phyloP scores from a whole-genome alignment of 176 grass and related monocot genomes.

The Stipa capillata region DNA sequence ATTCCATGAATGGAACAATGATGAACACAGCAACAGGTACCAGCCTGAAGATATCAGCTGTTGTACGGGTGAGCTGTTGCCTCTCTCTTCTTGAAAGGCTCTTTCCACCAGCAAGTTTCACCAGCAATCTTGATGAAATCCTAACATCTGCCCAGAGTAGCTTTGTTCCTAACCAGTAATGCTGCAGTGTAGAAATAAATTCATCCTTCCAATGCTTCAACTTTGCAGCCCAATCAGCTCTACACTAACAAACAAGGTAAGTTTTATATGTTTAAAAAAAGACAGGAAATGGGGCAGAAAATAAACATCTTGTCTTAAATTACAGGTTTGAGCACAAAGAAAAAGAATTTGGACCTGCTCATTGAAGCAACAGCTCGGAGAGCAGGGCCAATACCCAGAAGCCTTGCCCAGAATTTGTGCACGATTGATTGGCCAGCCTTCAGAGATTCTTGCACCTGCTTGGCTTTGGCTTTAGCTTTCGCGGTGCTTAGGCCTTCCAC shows the following conservation, averaged over 20 bases:
- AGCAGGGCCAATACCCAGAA: slow-evolving; percentile 84
- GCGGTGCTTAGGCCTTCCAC: slow-evolving; percentile 88
- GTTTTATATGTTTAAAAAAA: slow-evolving; percentile 5
- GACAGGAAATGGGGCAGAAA: not conserved
- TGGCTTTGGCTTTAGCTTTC: slow-evolving; percentile 92
- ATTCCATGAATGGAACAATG: slow-evolving; percentile 94
- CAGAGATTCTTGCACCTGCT: slow-evolving; percentile 61
- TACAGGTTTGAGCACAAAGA: slow-evolving; percentile 8
- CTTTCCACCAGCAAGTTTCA: slow-evolving; percentile 75
- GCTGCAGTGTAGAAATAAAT: slow-evolving; percentile 59
- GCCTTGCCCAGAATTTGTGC: slow-evolving; percentile 65
- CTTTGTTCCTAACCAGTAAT: slow-evolving; percentile 81
- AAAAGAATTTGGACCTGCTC: slow-evolving; percentile 64
- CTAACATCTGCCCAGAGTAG: slow-evolving; percentile 74
- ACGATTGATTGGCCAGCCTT: slow-evolving; percentile 51
- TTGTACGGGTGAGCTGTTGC: slow-evolving; percentile 62
- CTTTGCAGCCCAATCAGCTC: slow-evolving; percentile 62
- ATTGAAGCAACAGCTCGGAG: slow-evolving; percentile 83
- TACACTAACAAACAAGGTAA: slow-evolving; percentile 21
- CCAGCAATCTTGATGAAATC: slow-evolving; percentile 68
- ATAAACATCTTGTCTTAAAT: slow-evolving; percentile 12
- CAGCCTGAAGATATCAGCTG: slow-evolving; percentile 84
- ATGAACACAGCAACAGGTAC: slow-evolving; percentile 88
- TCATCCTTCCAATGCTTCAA: slow-evolving; percentile 79
- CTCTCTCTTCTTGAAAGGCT: slow-evolving; percentile 76